These are phyloP conservation scores for Galerina marginata DNA, from an alignment of 768 basidiomycete species.

Conservation along the genomic window DNA sequence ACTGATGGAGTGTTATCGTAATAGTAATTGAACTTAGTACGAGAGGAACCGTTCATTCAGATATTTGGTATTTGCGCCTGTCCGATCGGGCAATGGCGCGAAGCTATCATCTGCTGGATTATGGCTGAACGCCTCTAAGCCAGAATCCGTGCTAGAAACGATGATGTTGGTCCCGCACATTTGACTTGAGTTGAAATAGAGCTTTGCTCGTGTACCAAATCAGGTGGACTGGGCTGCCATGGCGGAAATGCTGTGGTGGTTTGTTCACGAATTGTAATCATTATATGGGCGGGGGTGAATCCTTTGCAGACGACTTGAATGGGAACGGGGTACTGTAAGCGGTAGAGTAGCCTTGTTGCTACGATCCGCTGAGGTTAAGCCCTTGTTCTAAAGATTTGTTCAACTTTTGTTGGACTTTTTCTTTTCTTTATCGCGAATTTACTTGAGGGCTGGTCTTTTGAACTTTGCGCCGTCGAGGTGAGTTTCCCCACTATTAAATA, in stretches of 20 bases:
- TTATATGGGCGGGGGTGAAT: slow-evolving; percentile 75
- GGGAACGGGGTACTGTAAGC: slow-evolving; percentile 77
- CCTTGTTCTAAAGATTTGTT: slow-evolving; percentile 75
- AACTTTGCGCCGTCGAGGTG: slow-evolving; percentile 13
- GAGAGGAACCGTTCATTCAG: slow-evolving; percentile 85
- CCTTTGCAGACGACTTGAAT: slow-evolving; percentile 83
- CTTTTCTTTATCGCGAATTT: slow-evolving; percentile 32
- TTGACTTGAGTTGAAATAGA: slow-evolving; percentile 68
- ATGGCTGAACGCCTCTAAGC: slow-evolving; percentile 87
- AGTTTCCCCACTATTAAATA: slow-evolving; percentile 4
- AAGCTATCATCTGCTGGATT: slow-evolving; percentile 86
- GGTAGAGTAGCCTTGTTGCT: slow-evolving; percentile 81
- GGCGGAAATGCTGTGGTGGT: slow-evolving; percentile 59
- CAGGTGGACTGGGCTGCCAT: slow-evolving; percentile 51
- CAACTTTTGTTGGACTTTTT: slow-evolving; percentile 53
- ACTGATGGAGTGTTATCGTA: slow-evolving; percentile 77
- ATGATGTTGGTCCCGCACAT: slow-evolving; percentile 73
- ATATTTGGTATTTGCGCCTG: slow-evolving; percentile 84
- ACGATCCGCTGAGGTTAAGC: slow-evolving; percentile 81
- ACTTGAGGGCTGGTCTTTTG: slow-evolving; percentile 48
- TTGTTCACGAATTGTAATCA: slow-evolving; percentile 64
- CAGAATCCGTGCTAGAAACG: slow-evolving; percentile 81
- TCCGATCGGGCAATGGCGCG: slow-evolving; percentile 79
- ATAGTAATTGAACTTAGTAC: slow-evolving; percentile 84
- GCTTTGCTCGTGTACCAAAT: slow-evolving; percentile 76